These are phyloP conservation scores for Jatropha multifida DNA, from an alignment of 441 rosid species.

Conservation along the genomic window DNA sequence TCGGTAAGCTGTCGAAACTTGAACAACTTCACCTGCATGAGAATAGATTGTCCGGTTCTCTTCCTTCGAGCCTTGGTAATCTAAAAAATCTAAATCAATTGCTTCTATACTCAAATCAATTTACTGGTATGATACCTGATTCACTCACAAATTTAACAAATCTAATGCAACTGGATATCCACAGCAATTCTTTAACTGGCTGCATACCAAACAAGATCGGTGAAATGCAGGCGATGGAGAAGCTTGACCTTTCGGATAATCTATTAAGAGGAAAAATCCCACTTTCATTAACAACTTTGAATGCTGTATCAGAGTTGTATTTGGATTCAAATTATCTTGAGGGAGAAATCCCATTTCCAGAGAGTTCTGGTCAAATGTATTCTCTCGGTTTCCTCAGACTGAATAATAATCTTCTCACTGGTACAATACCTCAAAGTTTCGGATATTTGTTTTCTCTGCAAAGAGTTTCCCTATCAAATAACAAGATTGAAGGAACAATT, in stretches of 20 bases:
- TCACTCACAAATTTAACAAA: slow-evolving; percentile 39
- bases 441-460: slow-evolving; percentile 44
- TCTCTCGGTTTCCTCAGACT: slow-evolving; percentile 46
- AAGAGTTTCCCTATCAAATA: slow-evolving; percentile 48
- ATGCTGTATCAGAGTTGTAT: slow-evolving; percentile 41
- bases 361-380: slow-evolving; percentile 36
- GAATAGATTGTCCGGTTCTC: slow-evolving; percentile 44
- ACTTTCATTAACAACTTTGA: slow-evolving; percentile 34
- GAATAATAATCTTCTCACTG: slow-evolving; percentile 43
- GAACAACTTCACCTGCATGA: slow-evolving; percentile 50
- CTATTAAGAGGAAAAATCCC: slow-evolving; percentile 41
- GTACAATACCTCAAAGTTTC: slow-evolving; percentile 37
- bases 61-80: slow-evolving; percentile 42
- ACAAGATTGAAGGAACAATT: slow-evolving; percentile 46
- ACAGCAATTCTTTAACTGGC: slow-evolving; percentile 39
- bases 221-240: slow-evolving; percentile 36
- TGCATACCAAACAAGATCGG: slow-evolving; percentile 42
- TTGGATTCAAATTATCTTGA: slow-evolving; percentile 45
- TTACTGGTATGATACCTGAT: slow-evolving; percentile 40
- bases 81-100: slow-evolving; percentile 39
- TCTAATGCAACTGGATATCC: slow-evolving; percentile 45
- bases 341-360: slow-evolving; percentile 43
- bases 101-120: slow-evolving; percentile 39
- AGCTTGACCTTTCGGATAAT: slow-evolving; percentile 51
- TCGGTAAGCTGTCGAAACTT: slow-evolving; percentile 43